Percentiles rank a stretch among this genome's conserved stretches.
Conservation (phyloP, 768 basidiomycete genomes). For the Rhodotorula babjevae region DNA sequence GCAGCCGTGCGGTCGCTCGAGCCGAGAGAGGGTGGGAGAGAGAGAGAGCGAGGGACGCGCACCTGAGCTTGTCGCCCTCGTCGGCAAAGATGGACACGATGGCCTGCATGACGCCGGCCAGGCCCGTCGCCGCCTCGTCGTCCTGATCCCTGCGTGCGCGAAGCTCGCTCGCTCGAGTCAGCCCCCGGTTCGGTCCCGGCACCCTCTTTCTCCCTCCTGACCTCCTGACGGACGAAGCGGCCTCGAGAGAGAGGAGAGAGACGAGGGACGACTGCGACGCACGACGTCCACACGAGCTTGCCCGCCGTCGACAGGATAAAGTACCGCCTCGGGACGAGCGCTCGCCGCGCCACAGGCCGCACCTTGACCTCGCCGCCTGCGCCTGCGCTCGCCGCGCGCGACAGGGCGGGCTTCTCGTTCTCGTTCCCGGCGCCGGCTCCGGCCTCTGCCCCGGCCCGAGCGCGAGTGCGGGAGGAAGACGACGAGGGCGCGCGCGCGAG, state of each 20-base stretch:
- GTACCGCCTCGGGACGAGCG: constrained; percentile 58
- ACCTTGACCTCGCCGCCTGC: not conserved
- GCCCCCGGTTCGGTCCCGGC: no score
- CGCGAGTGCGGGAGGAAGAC: no score
- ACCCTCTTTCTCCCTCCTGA: no score
- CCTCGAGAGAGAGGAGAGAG: not conserved
- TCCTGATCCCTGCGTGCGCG: constrained; percentile 35
- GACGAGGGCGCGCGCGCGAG: constrained; percentile 1
- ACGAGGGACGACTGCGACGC: constrained; percentile 40
- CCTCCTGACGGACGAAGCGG: no score
- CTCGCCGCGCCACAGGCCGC: not conserved
- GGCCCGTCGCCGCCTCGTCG: constrained; percentile 64
- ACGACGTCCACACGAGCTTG: constrained; percentile 94
- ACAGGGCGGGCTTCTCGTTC: not conserved
- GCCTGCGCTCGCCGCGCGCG: not conserved
- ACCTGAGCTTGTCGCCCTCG: constrained; percentile 66
- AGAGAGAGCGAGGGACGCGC: no score
- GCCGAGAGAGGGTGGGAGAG: no score
- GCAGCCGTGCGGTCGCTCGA: no score
- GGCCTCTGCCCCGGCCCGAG: no score
- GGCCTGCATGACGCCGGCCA: constrained; percentile 89
- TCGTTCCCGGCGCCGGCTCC: no score
- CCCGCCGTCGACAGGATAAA: constrained; percentile 92
- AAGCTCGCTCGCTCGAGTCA: not conserved
- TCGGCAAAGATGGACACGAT: constrained; percentile 93